Conservation (phyloP, 2,329 filamentous ascomycete genomes). For the Trichoderma polysporum region DNA sequence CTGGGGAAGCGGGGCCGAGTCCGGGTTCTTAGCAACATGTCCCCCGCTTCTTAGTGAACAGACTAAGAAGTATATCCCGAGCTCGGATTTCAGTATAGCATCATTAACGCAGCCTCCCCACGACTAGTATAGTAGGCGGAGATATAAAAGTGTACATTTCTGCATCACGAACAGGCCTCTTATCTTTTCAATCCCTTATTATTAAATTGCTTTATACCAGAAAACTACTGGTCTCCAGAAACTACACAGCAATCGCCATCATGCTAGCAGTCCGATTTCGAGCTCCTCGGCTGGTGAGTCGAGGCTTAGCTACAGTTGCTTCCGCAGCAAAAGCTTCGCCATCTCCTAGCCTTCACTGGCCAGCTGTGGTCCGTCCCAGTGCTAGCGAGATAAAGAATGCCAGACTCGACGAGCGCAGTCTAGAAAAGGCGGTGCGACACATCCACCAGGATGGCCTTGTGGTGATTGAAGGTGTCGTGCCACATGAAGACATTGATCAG, state of each 20-base stretch:
- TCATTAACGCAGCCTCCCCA: not conserved
- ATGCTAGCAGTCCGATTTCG: slow-evolving; percentile 16
- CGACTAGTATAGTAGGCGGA: not conserved
- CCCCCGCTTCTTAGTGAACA: slow-evolving; percentile 3
- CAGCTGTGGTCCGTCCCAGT: slow-evolving; percentile 38
- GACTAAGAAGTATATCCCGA: slow-evolving; percentile 29
- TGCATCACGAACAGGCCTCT: not conserved
- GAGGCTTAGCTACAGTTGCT: slow-evolving; percentile 6
- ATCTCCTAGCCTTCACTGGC: not conserved
- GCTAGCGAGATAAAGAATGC: slow-evolving; percentile 40
- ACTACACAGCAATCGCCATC: not conserved
- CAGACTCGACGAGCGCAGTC: slow-evolving; percentile 46
- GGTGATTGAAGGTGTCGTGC: slow-evolving; percentile 53
- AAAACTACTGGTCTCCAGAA: not conserved
- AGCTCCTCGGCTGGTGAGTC: slow-evolving; percentile 9
- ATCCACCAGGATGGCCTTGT: slow-evolving; percentile 57
- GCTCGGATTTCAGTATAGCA: slow-evolving; percentile 31
- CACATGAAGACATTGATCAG: slow-evolving; percentile 50
- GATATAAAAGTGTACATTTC: not conserved
- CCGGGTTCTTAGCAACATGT: slow-evolving; percentile 9
- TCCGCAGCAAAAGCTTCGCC: not conserved
- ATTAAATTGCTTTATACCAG: not conserved
- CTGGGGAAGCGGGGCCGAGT: slow-evolving; percentile 13
- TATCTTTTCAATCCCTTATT: not conserved
- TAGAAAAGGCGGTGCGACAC: slow-evolving; percentile 54